Conservation (phyloP, 2,329 filamentous ascomycete species). For the Alternaria brassicae region DNA sequence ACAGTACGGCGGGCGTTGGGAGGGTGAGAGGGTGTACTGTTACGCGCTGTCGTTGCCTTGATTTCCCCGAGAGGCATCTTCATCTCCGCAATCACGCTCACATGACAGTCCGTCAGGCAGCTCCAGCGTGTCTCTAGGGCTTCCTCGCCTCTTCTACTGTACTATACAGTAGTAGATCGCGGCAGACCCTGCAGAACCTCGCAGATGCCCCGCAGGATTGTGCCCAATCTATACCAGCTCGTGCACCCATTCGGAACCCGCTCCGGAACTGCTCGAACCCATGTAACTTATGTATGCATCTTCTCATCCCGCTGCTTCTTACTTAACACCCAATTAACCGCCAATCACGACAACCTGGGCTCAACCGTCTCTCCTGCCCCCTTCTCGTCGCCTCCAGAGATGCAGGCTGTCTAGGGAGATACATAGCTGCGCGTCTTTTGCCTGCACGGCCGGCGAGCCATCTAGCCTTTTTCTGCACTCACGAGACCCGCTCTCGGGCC, state of each 20-base stretch:
- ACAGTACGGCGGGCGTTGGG: too few relatives aligned
- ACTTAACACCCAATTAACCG: constrained; percentile 26
- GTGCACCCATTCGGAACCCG: constrained; percentile 17
- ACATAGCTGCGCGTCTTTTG: constrained; percentile 16
- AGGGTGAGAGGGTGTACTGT: constrained; percentile 26
- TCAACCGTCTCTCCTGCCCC: constrained; percentile 4
- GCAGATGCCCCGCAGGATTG: constrained; percentile 27
- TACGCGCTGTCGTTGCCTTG: constrained; percentile 20
- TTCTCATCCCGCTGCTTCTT: constrained; percentile 25
- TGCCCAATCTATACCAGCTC: constrained; percentile 1
- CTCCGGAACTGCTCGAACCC: constrained; percentile 19
- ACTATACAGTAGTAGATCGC: too few relatives aligned
- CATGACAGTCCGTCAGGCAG: constrained; percentile 13
- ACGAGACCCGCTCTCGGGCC: constrained; percentile 41
- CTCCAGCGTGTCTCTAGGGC: constrained; percentile 8
- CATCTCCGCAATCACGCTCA: constrained; percentile 13
- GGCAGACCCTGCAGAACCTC: constrained; percentile 31
- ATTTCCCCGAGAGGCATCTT: constrained; percentile 10
- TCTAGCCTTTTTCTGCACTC: constrained; percentile 40
- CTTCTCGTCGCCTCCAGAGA: constrained; percentile 11
- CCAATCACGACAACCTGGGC: constrained; percentile 28
- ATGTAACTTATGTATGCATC: constrained; percentile 18
- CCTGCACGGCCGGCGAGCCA: constrained; percentile 30
- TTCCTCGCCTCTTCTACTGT: constrained; percentile 15
- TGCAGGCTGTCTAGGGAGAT: constrained; percentile 14